Evolutionary conservation across 176 grass and related monocot species (phyloP), one percentile per base, ranked within the genome.

Genomic region (Carex littledalei): DNA sequence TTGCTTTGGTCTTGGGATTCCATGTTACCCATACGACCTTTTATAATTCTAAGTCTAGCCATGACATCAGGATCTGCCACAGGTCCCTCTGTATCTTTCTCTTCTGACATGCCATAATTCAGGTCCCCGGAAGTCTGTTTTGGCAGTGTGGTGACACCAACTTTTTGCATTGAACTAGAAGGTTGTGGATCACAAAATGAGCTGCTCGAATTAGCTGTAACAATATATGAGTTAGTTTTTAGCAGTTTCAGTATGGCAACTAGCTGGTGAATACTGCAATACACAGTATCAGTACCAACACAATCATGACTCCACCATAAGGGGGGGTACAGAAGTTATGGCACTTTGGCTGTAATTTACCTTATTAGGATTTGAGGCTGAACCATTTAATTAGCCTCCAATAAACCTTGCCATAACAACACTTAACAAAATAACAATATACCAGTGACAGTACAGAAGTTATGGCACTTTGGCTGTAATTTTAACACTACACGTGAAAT

Each of bases 31-130:
- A 55, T 22, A 81, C 75, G 11, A 16, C 84, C 81, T 65, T 87
- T 88, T 84, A 92, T 87, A 85, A 88, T 66, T 71, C 18, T 57
- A 5, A 88, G 64, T 43, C 88, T 92, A 47, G 77, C 58, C 86
- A 87, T 85, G 87, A 92, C 77, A 94, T 56, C 84, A 90, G 74
- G 24, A 78, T 78, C 74, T 32, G 24, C 22, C 74, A 57, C 24
- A 78, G 74, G 50, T n/a, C 52, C 74, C 26, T 32, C 74, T 57
- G 52, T 57, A 54, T 78, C 26, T 56, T 52, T 78, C 21, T 78
- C 74, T 57, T 78, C 26, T 9, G 74, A 10, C 52, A 57, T 31
- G 22, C 3, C 52, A 78, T 56, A 35, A 78, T 34, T 26, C 6
- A 56, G 74, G 26, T 78, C 47, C 24, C 49, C 7, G 17, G 32